Evolutionary conservation across 2,329 filamentous ascomycete genomes (phyloP).

Genomic region (Cercospora beticola): DNA sequence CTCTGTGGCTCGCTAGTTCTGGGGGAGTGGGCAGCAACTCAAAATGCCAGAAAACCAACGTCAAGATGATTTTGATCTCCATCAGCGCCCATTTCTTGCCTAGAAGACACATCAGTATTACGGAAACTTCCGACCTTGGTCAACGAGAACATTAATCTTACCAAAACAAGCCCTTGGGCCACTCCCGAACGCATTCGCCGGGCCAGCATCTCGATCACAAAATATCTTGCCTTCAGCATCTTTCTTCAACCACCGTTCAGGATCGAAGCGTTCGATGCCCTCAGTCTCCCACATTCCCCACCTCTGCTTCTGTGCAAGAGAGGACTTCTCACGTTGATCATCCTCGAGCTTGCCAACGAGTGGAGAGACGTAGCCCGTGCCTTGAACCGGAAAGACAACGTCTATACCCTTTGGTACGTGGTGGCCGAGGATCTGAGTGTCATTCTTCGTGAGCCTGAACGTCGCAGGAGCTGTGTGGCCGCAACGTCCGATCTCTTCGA

Average conservation of each 20-base stretch:
- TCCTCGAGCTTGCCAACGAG: neutral
- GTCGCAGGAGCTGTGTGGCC: conserved; percentile 27
- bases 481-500: conserved; percentile 26
- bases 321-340: neutral
- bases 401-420: conserved; percentile 9
- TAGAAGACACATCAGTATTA: neutral
- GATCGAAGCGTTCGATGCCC: neutral
- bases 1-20: conserved; percentile 27
- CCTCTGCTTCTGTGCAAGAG: conserved; percentile 1
- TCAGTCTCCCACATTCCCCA: conserved; percentile 1
- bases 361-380: neutral
- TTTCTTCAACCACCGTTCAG: conserved; percentile 8
- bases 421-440: conserved; percentile 7
- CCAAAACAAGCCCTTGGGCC: conserved; percentile 17
- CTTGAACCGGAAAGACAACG: conserved; percentile 3
- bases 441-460: conserved; percentile 4
- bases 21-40: conserved; percentile 29
- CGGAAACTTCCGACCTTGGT: conserved; percentile 7
- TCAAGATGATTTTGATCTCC: conserved; percentile 10
- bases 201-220: conserved; percentile 2
- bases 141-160: conserved; percentile 33
- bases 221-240: neutral
- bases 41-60: conserved; percentile 26
- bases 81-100: conserved; percentile 13
- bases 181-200: conserved; percentile 3